Conservation (phyloP, 176 grass and related monocot species). For the Tillandsia leiboldiana region DNA sequence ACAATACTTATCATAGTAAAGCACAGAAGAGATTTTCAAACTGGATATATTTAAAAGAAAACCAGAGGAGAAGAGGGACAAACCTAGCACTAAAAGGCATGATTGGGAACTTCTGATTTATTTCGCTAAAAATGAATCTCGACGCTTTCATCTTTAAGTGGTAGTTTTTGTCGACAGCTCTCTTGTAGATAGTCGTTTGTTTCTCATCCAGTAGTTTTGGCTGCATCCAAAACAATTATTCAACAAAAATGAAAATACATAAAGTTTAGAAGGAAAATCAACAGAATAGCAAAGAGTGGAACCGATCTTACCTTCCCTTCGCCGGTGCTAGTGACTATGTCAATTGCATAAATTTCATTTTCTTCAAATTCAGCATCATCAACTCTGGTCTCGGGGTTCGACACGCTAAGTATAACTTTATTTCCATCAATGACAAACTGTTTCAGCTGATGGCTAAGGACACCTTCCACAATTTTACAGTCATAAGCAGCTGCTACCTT, state of each 20-base stretch:
- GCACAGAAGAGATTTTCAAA: background rate
- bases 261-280: background rate
- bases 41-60: background rate
- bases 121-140: slow-evolving; percentile 98
- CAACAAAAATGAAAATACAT: slow-evolving; percentile 1
- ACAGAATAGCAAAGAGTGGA: slow-evolving; percentile 1
- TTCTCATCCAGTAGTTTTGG: slow-evolving; percentile 95
- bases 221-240: slow-evolving; percentile 20
- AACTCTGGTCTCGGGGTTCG: slow-evolving; percentile 83
- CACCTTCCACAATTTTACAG: slow-evolving; percentile 97
- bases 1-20: background rate
- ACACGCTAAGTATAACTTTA: slow-evolving; percentile 76
- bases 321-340: slow-evolving; percentile 90
- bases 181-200: slow-evolving; percentile 99
- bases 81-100: slow-evolving; percentile 98
- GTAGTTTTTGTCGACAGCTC: slow-evolving; percentile 94
- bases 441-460: slow-evolving; percentile 96
- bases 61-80: background rate
- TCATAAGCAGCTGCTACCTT: slow-evolving; percentile 92
- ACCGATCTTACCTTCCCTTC: slow-evolving; percentile 68
- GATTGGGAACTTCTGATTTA: slow-evolving; percentile 95
- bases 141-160: slow-evolving; percentile 99
- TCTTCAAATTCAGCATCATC: slow-evolving; percentile 99
- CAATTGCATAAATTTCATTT: slow-evolving; percentile 98
- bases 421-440: slow-evolving; percentile 98